These are phyloP conservation scores for Baorangia bicolor DNA, from an alignment of 768 basidiomycete species.

Conservation along the genomic window DNA sequence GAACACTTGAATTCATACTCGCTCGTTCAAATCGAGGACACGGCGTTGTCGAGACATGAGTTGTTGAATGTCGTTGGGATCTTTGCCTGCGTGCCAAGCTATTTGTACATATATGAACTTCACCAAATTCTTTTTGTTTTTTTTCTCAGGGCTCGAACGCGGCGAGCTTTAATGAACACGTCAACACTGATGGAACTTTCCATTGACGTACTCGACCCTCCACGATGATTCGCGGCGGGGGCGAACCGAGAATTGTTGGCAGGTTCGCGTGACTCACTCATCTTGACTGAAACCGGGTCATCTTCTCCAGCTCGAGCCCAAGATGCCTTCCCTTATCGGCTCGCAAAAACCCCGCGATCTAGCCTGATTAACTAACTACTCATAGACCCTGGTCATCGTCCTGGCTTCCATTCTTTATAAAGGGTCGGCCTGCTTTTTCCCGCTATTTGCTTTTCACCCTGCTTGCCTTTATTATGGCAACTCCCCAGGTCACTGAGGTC, in stretches of 20 bases:
- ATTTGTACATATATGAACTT: constrained; percentile 39
- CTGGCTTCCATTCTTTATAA: constrained; percentile 38
- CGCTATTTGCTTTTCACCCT: constrained; percentile 32
- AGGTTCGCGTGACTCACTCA: constrained; percentile 29
- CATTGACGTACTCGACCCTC: constrained; percentile 33
- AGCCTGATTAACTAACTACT: constrained; percentile 53
- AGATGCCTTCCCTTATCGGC: constrained; percentile 32
- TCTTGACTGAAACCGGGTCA: constrained; percentile 21
- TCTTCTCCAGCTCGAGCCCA: constrained; percentile 23
- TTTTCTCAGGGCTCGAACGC: constrained; percentile 25
- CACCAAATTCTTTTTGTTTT: constrained; percentile 21
- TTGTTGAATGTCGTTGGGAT: constrained; percentile 6
- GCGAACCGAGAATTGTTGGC: constrained; percentile 21
- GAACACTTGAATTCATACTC: constrained; percentile 18
- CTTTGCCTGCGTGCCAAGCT: constrained; percentile 9
- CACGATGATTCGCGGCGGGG: constrained; percentile 26
- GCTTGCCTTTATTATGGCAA: constrained; percentile 43
- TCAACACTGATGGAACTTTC: constrained; percentile 35
- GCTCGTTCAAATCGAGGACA: constrained; percentile 4
- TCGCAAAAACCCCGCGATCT: constrained; percentile 54
- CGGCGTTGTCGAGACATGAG: constrained; percentile 14
- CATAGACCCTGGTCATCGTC: constrained; percentile 35
- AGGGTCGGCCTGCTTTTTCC: constrained; percentile 24
- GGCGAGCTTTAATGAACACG: constrained; percentile 29
- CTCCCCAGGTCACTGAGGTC: constrained; percentile 59